These are phyloP conservation scores for Plasmopara viticola DNA, from an alignment of 352 stramenopile genomes.

Conservation along the genomic window DNA sequence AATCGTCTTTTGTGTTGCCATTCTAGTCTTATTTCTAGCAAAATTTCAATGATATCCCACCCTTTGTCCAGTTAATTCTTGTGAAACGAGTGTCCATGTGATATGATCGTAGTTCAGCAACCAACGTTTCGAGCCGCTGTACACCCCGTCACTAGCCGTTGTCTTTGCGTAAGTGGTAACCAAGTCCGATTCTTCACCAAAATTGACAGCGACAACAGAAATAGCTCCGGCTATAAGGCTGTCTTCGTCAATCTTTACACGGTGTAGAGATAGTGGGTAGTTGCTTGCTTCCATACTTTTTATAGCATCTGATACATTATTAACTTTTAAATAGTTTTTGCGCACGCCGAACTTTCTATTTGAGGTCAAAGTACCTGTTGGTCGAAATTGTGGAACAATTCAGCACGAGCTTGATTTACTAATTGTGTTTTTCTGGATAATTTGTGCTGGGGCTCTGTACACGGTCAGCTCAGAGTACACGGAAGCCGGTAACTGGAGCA, in stretches of 20 bases:
- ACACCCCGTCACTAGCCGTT: background rate
- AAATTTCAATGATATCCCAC: background rate
- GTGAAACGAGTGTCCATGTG: background rate
- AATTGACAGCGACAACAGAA: background rate
- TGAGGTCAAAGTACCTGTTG: too few species aligned
- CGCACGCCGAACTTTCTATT: too few species aligned
- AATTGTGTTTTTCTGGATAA: background rate
- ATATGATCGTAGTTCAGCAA: background rate
- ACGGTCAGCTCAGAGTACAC: background rate
- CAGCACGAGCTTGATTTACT: background rate
- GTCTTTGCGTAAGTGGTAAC: background rate
- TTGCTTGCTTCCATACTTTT: too few species aligned
- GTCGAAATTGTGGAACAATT: too few species aligned
- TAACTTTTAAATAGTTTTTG: too few species aligned
- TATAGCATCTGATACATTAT: too few species aligned
- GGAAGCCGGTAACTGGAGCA: background rate
- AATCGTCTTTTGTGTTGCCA: background rate
- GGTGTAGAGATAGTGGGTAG: background rate
- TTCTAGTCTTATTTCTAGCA: background rate
- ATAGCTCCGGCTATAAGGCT: background rate
- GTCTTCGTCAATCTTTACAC: background rate
- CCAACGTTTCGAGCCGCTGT: background rate
- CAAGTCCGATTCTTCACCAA: background rate
- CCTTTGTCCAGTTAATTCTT: background rate
- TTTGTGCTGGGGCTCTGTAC: background rate